phyloP scores from a whole-genome alignment of 441 rosid genomes.

The Omphalea diandra region DNA sequence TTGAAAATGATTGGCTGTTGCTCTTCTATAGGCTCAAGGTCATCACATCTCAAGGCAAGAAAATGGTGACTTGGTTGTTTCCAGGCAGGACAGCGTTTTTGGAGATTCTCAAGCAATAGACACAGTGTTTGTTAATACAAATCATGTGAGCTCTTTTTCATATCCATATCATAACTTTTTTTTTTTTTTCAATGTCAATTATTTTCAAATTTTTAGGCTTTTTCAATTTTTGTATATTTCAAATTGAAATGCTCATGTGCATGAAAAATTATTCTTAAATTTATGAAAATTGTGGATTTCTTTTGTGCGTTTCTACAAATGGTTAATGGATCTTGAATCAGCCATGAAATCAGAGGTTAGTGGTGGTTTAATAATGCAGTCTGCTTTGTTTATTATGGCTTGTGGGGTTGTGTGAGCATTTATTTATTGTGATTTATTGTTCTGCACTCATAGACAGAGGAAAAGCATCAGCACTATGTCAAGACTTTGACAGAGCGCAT shows the following conservation, averaged over 20 bases:
- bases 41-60: conserved; percentile 53
- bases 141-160: conserved; percentile 49
- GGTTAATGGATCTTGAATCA: conserved; percentile 97
- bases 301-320: conserved; percentile 75
- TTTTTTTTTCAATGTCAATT: no score
- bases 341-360: conserved; percentile 99
- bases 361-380: conserved; percentile 29
- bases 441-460: conserved; percentile 63
- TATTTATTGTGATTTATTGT: conserved; percentile 20
- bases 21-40: conserved; percentile 52
- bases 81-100: conserved; percentile 40
- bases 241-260: no score
- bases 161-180: no score
- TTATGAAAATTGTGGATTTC: background rate
- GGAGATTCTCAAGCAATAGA: conserved; percentile 68
- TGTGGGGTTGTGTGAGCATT: background rate
- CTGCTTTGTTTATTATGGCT: no score
- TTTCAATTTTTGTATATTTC: no score
- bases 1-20: background rate
- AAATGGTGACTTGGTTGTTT: conserved; percentile 57
- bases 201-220: no score
- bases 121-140: conserved; percentile 84
- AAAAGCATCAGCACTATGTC: conserved; percentile 91
- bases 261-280: no score
- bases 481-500: conserved; percentile 75